Conservation (phyloP, 371 early-diverging fungal species). For the Mucor lusitanicus region DNA sequence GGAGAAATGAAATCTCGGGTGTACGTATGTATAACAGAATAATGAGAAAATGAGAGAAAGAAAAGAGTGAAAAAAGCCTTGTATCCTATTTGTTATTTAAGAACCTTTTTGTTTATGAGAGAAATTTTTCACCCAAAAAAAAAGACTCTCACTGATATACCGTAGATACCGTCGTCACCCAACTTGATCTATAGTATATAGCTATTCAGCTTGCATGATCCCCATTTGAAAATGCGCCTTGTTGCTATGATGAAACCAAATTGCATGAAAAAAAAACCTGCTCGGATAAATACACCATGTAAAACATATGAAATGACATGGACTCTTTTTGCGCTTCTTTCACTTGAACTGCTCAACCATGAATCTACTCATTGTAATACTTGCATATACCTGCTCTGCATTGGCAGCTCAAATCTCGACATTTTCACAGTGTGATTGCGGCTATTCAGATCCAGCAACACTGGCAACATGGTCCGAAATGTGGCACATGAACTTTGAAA, state of each 20-base stretch:
- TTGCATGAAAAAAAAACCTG: neutral
- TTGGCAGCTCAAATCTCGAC: neutral
- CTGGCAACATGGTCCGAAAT: conserved; percentile 31
- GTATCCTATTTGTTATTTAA: neutral
- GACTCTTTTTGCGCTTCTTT: neutral
- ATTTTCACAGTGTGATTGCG: conserved; percentile 30
- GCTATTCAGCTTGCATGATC: neutral
- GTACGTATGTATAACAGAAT: neutral
- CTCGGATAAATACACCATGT: neutral
- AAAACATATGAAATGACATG: neutral
- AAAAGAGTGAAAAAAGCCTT: neutral
- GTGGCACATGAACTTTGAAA: conserved; percentile 38
- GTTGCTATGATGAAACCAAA: neutral
- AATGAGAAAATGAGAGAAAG: neutral
- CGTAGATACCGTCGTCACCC: neutral
- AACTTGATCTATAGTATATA: too few species aligned
- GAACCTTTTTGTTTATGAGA: neutral
- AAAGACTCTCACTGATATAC: neutral
- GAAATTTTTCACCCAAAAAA: too few species aligned
- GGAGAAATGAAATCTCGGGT: neutral
- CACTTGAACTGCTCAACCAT: neutral
- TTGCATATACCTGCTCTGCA: neutral
- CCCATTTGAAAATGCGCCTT: neutral
- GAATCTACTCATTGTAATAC: neutral
- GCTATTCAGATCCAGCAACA: conserved; percentile 32